A percentile compares a stretch with the other conserved stretches of the same genome.
Conservation (phyloP, 2,329 filamentous ascomycete genomes). For the Verticillium tricorpus region DNA sequence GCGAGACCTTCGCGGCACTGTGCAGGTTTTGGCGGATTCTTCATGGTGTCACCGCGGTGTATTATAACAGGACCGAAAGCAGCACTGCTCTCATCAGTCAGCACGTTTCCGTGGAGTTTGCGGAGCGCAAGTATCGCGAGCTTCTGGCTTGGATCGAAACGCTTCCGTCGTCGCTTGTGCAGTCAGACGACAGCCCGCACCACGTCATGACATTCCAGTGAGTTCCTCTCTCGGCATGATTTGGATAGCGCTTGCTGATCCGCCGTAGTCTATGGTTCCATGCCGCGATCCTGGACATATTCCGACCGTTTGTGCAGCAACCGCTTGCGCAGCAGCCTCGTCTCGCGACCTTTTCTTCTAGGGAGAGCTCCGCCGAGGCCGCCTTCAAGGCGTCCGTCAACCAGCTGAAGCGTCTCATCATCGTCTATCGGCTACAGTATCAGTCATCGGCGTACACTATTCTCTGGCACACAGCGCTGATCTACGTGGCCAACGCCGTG, state of each 20-base stretch:
- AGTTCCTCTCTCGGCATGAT: constrained; percentile 5
- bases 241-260: not conserved
- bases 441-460: constrained; percentile 28
- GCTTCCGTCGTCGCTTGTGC: constrained; percentile 21
- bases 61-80: constrained; percentile 14
- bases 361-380: constrained; percentile 20
- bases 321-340: constrained; percentile 2
- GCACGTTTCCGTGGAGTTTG: constrained; percentile 18
- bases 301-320: constrained; percentile 21
- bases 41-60: constrained; percentile 23
- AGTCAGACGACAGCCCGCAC: constrained; percentile 21
- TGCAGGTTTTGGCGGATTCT: constrained; percentile 34
- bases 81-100: constrained; percentile 4
- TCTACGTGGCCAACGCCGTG: constrained; percentile 33
- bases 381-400: constrained; percentile 28
- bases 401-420: constrained; percentile 32
- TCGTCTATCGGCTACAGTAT: constrained; percentile 28
- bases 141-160: constrained; percentile 31
- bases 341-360: constrained; percentile 25
- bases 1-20: constrained; percentile 22
- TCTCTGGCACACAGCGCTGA: constrained; percentile 34
- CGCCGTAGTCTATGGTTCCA: constrained; percentile 34
- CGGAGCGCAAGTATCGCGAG: constrained; percentile 33
- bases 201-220: constrained; percentile 32
- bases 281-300: constrained; percentile 29